A percentile compares a stretch with the other conserved stretches of the same genome.
phyloP scores from a whole-genome alignment of 2,329 filamentous ascomycete genomes.

The Curvularia lunata region DNA sequence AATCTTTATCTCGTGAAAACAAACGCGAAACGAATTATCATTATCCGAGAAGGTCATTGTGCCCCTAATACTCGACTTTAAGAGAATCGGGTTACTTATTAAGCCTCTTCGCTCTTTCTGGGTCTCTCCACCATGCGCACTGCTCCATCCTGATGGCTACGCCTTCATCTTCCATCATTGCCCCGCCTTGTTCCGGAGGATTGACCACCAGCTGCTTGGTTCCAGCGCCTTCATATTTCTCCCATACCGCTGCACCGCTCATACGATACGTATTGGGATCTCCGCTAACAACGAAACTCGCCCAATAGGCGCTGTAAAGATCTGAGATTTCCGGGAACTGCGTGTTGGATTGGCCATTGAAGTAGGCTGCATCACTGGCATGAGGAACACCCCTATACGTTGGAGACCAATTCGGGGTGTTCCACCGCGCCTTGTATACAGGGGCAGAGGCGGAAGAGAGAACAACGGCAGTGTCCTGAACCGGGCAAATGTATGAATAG shows the following conservation, averaged over 20 bases:
- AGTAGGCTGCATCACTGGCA: slow-evolving; percentile 40
- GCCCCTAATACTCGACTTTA: neutral
- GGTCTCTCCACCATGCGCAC: slow-evolving; percentile 45
- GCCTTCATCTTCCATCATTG: slow-evolving; percentile 35
- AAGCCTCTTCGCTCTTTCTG: slow-evolving; percentile 35
- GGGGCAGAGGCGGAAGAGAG: slow-evolving; percentile 31
- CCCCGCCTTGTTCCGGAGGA: slow-evolving; percentile 29
- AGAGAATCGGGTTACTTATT: slow-evolving; percentile 31
- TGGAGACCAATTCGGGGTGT: slow-evolving; percentile 40
- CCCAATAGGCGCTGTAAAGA: slow-evolving; percentile 45
- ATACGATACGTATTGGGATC: slow-evolving; percentile 41
- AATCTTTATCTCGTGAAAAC: too few species aligned
- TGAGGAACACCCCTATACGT: slow-evolving; percentile 43
- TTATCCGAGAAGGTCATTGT: neutral
- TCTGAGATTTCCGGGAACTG: slow-evolving; percentile 41
- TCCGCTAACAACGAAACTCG: slow-evolving; percentile 46
- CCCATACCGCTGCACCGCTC: slow-evolving; percentile 36
- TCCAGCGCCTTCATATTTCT: slow-evolving; percentile 29
- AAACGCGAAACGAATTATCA: neutral
- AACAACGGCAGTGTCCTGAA: slow-evolving; percentile 40
- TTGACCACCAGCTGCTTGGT: slow-evolving; percentile 33
- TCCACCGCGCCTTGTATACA: slow-evolving; percentile 47
- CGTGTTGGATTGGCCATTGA: slow-evolving; percentile 36
- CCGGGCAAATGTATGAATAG: slow-evolving; percentile 47
- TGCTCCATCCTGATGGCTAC: slow-evolving; percentile 37